Evolutionary conservation across 2,329 filamentous ascomycete genomes (phyloP), one percentile per base, ranked within the genome.

Genomic region (Penicillium paneum): DNA sequence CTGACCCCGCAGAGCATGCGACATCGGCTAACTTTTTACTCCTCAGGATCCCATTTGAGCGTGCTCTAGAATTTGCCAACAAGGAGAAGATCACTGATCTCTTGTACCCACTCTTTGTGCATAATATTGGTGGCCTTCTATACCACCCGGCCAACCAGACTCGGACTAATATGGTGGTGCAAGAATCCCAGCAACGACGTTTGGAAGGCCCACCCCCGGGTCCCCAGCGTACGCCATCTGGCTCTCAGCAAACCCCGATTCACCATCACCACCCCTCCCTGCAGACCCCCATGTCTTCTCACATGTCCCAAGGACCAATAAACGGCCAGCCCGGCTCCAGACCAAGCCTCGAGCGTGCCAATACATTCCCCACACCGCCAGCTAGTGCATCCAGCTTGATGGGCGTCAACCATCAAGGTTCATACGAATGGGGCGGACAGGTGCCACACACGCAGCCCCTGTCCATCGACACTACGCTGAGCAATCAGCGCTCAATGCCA

Each of bases 61-160:
- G 94, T 62, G 94, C 94, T n/a, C 79, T 99, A 50, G 94, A 97
- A 67, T 97, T 99, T 71, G 94, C 94, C 62, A 99, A 99, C 79
- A 97, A 97, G 81, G 94, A 99, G 76, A 97, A 97, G 78, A 99
- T 97, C 61, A 97, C 94, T 0, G 93, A 97, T 75, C 79, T 92
- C 44, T 78, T 97, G 51, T 99, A 97, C 73, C 94, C 94, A 49
- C 80, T 99, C 45, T 99, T 99, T 72, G 94, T 97, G 36, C 92
- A 97, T 75, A 96, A 97, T 75, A 97, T 97, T 70, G 91, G 91
- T 56, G 89, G 91, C 54, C 81, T 97, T 61, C 83, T 97, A 46
- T 97, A 97, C 74, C 93, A 97, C 71, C 93, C 94, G 0, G 67
- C 70, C 19, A 97, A 97, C 71, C 88, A 91, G 69, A 89, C 78